Conservation (phyloP, 106 monocot species). For the Phalaenopsis aphrodite region DNA sequence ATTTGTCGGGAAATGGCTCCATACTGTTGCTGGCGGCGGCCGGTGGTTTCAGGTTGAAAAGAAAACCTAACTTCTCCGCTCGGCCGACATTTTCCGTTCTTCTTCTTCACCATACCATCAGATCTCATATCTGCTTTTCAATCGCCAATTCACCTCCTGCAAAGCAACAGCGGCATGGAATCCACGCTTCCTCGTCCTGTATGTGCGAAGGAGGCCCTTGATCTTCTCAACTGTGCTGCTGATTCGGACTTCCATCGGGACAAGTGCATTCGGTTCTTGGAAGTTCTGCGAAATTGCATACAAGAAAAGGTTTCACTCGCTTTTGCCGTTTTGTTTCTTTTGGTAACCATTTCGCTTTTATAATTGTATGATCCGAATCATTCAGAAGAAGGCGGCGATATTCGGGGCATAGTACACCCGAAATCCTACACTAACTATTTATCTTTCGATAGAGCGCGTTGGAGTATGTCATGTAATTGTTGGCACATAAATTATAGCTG, state of each 20-base stretch:
- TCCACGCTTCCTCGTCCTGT: constrained; percentile 12
- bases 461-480: not conserved
- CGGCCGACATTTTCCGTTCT: no score
- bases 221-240: constrained; percentile 57
- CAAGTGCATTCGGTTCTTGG: constrained; percentile 40
- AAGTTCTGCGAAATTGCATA: constrained; percentile 32
- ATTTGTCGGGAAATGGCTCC: no score
- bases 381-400: not conserved
- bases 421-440: not conserved
- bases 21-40: not conserved
- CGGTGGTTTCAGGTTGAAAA: not conserved
- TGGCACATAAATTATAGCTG: not conserved
- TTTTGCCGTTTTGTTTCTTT: not conserved
- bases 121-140: not conserved
- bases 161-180: constrained; percentile 4
- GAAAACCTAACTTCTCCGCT: not conserved
- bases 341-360: not conserved
- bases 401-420: not conserved
- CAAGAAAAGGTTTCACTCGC: constrained; percentile 21
- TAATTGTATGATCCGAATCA: not conserved
- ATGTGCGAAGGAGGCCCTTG: constrained; percentile 37
- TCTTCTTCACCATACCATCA: not conserved
- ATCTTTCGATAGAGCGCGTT: not conserved
- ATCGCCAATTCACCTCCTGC: not conserved
- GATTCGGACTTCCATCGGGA: constrained; percentile 27